These are phyloP conservation scores for Mollisia scopiformis DNA, from an alignment of 2,329 filamentous ascomycete species.

Conservation along the genomic window DNA sequence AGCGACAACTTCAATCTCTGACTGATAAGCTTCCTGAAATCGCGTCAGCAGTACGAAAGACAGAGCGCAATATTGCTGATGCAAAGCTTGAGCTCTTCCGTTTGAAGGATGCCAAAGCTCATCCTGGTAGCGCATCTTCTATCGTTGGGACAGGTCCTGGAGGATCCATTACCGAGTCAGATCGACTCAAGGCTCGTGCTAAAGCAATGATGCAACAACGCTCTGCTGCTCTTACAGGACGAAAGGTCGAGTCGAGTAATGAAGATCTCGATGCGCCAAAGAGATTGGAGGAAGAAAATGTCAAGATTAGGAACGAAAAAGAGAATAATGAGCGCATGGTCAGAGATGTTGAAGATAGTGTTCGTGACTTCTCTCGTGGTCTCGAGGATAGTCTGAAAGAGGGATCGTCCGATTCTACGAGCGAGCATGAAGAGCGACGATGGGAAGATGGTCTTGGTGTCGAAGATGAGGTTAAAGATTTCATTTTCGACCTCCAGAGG, in stretches of 20 bases:
- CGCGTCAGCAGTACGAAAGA: slow-evolving; percentile 87
- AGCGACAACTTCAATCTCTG: slow-evolving; percentile 84
- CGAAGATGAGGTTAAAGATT: slow-evolving; percentile 95
- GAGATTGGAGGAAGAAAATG: slow-evolving; percentile 85
- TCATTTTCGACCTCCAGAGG: slow-evolving; percentile 94
- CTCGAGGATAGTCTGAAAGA: slow-evolving; percentile 90
- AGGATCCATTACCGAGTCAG: slow-evolving; percentile 86
- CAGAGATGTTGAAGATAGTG: slow-evolving; percentile 93
- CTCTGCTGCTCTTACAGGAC: slow-evolving; percentile 87
- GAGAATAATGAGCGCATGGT: slow-evolving; percentile 98
- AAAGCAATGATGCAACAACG: slow-evolving; percentile 99
- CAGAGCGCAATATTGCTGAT: slow-evolving; percentile 91
- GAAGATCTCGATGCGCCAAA: slow-evolving; percentile 81
- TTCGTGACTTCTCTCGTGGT: slow-evolving; percentile 81
- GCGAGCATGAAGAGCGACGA: slow-evolving; percentile 86
- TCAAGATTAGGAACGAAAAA: slow-evolving; percentile 79
- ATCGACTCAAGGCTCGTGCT: slow-evolving; percentile 90
- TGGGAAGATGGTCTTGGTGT: slow-evolving; percentile 98
- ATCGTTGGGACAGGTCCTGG: slow-evolving; percentile 94
- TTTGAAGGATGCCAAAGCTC: slow-evolving; percentile 87
- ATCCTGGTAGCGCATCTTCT: slow-evolving; percentile 77
- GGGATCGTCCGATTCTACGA: slow-evolving; percentile 71
- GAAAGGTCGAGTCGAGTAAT: slow-evolving; percentile 68
- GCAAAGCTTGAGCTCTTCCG: slow-evolving; percentile 91
- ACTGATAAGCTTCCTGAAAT: slow-evolving; percentile 90